Evolutionary conservation across 208 protist genomes (phyloP).

Genomic region (Eutreptiella sp.): DNA sequence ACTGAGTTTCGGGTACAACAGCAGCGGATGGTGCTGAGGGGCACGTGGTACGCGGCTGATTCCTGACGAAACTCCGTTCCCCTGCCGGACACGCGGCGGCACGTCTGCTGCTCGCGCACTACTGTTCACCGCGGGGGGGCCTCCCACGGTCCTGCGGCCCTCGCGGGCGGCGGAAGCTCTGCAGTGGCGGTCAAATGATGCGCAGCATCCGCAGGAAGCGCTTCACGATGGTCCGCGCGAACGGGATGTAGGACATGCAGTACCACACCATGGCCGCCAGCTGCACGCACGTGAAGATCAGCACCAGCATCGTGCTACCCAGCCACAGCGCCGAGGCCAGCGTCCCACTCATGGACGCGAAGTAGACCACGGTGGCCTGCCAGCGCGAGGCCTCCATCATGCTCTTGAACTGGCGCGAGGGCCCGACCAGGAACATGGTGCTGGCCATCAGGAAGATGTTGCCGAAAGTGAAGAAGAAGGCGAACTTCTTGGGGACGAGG

Average conservation of each 20-base stretch:
- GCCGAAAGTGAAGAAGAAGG: constrained; percentile 75
- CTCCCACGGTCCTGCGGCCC: too few relatives aligned
- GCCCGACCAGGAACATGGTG: constrained; percentile 76
- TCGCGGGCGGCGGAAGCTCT: too few relatives aligned
- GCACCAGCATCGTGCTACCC: constrained; percentile 45
- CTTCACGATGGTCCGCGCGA: constrained; percentile 59
- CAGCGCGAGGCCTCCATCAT: constrained; percentile 70
- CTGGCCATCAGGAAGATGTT: constrained; percentile 70
- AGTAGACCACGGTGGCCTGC: constrained; percentile 58
- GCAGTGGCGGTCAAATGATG: too few relatives aligned
- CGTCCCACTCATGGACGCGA: constrained; percentile 57
- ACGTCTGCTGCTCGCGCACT: too few relatives aligned
- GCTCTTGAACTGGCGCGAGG: constrained; percentile 50
- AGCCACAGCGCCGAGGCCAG: constrained; percentile 56
- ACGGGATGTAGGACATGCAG: constrained; percentile 75
- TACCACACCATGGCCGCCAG: constrained; percentile 70
- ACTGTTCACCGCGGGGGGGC: too few relatives aligned
- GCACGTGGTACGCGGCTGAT: too few relatives aligned
- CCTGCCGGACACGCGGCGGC: too few relatives aligned
- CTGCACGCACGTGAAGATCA: constrained; percentile 58
- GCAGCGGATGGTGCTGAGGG: too few relatives aligned
- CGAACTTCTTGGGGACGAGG: constrained; percentile 70
- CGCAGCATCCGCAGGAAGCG: too few relatives aligned
- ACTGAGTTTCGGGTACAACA: too few relatives aligned
- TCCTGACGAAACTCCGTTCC: too few relatives aligned